These are phyloP conservation scores for Curvularia sp. DNA, from an alignment of 2,329 filamentous ascomycete genomes.

Conservation along the genomic window DNA sequence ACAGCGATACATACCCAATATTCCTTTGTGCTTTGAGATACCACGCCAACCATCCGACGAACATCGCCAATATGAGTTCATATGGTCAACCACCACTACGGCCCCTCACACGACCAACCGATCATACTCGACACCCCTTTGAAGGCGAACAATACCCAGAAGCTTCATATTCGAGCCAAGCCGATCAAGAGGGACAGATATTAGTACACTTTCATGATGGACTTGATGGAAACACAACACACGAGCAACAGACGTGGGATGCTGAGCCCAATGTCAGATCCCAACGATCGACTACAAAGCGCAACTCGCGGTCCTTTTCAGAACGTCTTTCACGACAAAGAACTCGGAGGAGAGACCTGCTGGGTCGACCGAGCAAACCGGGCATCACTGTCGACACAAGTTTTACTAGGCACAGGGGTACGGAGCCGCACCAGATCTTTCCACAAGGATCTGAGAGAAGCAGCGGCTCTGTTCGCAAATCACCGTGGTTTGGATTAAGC, in stretches of 20 bases:
- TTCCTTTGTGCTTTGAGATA: slow-evolving; percentile 15
- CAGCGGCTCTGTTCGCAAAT: slow-evolving; percentile 34
- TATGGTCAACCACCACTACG: slow-evolving; percentile 26
- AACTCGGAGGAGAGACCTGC: slow-evolving; percentile 67
- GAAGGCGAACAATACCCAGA: slow-evolving; percentile 3
- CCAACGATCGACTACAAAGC: slow-evolving; percentile 40
- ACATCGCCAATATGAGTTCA: slow-evolving; percentile 29
- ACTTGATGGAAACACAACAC: slow-evolving; percentile 8
- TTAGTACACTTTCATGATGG: slow-evolving; percentile 35
- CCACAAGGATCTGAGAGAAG: slow-evolving; percentile 43
- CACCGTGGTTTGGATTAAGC: slow-evolving; percentile 42
- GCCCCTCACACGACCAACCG: slow-evolving; percentile 20
- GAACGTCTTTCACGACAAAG: slow-evolving; percentile 55
- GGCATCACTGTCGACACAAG: slow-evolving; percentile 75
- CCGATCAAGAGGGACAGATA: slow-evolving; percentile 38
- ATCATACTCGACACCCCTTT: slow-evolving; percentile 9
- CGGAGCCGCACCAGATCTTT: slow-evolving; percentile 57
- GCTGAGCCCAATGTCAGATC: slow-evolving; percentile 39
- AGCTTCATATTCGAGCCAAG: slow-evolving; percentile 16
- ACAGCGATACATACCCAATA: slow-evolving; percentile 7
- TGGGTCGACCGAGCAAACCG: slow-evolving; percentile 64
- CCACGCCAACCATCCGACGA: slow-evolving; percentile 8
- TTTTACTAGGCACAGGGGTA: slow-evolving; percentile 60
- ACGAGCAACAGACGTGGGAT: slow-evolving; percentile 24
- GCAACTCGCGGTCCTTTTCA: slow-evolving; percentile 43